phyloP scores from a whole-genome alignment of 2,329 filamentous ascomycete genomes.

The Aspergillus pseudonomiae region DNA sequence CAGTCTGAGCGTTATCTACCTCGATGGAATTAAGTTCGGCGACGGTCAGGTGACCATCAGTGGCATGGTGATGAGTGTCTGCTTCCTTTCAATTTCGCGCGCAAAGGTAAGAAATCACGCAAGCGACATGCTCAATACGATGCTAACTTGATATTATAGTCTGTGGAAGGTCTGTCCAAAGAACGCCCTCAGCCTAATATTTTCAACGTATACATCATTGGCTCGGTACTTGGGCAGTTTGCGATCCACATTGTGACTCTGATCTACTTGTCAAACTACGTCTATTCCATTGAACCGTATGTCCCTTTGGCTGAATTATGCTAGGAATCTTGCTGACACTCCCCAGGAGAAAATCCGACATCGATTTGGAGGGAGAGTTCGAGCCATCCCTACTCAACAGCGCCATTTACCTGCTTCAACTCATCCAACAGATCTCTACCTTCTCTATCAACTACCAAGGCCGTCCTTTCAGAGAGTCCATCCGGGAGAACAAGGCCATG shows the following conservation, averaged over 20 bases:
- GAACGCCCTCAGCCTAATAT: conserved; percentile 98
- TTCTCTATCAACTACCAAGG: conserved; percentile 99
- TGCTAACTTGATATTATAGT: conserved; percentile 46
- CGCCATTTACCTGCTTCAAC: conserved; percentile 92
- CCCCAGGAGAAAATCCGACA: conserved; percentile 57
- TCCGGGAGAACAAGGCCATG: conserved; percentile 96
- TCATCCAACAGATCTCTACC: conserved; percentile 98
- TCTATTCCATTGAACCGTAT: conserved; percentile 83
- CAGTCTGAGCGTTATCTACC: conserved; percentile 91
- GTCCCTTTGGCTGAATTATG: conserved; percentile 39
- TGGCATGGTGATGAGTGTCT: conserved; percentile 99
- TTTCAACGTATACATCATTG: conserved; percentile 98
- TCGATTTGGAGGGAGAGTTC: conserved; percentile 95
- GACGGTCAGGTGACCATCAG: conserved; percentile 98
- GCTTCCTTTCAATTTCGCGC: conserved; percentile 97
- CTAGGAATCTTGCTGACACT: conserved; percentile 35
- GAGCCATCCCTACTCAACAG: conserved; percentile 91
- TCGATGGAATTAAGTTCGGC: conserved; percentile 98
- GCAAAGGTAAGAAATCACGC: conserved; percentile 64
- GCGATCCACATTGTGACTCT: conserved; percentile 92
- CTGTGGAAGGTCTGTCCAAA: conserved; percentile 92
- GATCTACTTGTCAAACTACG: conserved; percentile 90
- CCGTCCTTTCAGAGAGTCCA: conserved; percentile 92
- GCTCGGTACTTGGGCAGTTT: conserved; percentile 95
- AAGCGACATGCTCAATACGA: neutral